These are phyloP conservation scores for Dunaliella primolecta DNA, from an alignment of 139 green algal genomes.

Conservation along the genomic window DNA sequence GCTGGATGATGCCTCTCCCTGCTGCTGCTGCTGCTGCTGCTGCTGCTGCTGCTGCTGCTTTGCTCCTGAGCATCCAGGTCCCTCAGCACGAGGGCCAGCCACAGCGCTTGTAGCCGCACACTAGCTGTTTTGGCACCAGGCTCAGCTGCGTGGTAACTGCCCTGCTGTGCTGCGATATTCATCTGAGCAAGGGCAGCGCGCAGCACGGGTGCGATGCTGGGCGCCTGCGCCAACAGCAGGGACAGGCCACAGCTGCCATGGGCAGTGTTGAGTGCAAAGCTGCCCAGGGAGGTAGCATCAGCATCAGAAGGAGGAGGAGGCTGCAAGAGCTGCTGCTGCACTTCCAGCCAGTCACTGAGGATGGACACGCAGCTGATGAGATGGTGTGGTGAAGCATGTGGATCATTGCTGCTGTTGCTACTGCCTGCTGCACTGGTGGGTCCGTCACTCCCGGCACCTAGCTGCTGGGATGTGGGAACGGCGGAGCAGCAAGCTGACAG, in stretches of 20 bases:
- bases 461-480: too few relatives aligned
- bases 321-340: not conserved
- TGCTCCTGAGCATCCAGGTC: not conserved
- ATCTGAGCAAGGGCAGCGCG: not conserved
- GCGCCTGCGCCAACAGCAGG: not conserved
- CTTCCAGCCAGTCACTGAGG: not conserved
- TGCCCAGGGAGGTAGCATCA: not conserved
- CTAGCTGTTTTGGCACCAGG: too few relatives aligned
- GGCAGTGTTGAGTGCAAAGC: not conserved
- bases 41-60: not conserved
- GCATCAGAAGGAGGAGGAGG: not conserved
- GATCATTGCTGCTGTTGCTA: not conserved
- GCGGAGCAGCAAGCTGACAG: not conserved
- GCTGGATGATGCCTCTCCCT: not conserved
- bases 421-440: not conserved
- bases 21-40: not conserved
- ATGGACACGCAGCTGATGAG: not conserved
- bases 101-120: not conserved
- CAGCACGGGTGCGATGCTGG: not conserved
- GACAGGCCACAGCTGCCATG: not conserved
- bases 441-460: too few relatives aligned
- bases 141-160: not conserved
- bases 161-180: not conserved
- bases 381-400: too few relatives aligned
- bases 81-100: not conserved